Evolutionary conservation across 1,284 basidiomycete genomes (phyloP).

Genomic region (Cutaneotrichosporon cavernicola): DNA sequence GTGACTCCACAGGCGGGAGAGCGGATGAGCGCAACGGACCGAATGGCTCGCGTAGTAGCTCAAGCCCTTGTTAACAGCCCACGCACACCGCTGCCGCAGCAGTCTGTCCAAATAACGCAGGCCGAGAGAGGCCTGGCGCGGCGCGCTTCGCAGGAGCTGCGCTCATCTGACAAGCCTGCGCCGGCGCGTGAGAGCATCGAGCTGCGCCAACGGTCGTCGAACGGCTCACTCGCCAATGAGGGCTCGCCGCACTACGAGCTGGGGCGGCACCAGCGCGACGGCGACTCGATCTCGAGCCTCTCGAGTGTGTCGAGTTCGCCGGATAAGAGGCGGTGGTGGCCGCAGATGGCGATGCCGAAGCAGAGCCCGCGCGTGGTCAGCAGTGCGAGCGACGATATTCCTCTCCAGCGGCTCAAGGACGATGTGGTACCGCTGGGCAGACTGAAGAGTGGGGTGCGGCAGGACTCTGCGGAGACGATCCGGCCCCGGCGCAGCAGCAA

Average conservation of each 20-base stretch:
- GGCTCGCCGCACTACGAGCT: conserved; percentile 23
- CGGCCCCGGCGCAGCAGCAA: neutral
- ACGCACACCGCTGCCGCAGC: neutral
- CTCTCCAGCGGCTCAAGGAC: conserved; percentile 7
- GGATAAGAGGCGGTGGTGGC: conserved; percentile 42
- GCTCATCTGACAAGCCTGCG: neutral
- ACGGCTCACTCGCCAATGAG: neutral
- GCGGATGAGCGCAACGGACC: neutral
- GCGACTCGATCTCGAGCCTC: conserved; percentile 16
- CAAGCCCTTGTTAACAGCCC: neutral
- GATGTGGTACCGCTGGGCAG: neutral
- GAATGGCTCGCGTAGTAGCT: neutral
- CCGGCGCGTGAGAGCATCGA: conserved; percentile 11
- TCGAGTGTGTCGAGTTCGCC: conserved; percentile 1
- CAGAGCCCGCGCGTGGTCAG: conserved; percentile 1
- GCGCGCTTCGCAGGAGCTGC: conserved; percentile 9
- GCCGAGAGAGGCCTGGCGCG: conserved; percentile 6
- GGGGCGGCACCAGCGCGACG: conserved; percentile 22
- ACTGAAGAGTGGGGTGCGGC: conserved; percentile 7
- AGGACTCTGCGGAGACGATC: conserved; percentile 17
- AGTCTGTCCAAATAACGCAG: neutral
- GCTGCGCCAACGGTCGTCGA: conserved; percentile 2
- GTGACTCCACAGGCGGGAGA: conserved; percentile 8
- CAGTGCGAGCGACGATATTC: conserved; percentile 13
- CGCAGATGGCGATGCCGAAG: conserved; percentile 7